Evolutionary conservation across 306 rosid species (phyloP).

Genomic region (Cucurbita argyrosperma): DNA sequence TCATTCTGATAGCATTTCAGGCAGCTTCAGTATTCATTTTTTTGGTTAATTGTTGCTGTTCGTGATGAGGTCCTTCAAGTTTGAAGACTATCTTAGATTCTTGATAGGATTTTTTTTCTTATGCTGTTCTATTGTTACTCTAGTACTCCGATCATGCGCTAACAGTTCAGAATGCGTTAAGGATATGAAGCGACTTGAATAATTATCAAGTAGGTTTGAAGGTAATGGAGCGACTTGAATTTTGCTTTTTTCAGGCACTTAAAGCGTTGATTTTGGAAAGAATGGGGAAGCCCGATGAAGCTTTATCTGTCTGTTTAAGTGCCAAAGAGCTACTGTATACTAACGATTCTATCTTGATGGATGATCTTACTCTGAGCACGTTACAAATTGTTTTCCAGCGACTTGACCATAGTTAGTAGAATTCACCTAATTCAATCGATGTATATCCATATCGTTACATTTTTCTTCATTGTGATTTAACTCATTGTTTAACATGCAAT

Average conservation of each 20-base stretch:
- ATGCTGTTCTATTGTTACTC: not conserved
- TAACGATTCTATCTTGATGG: constrained; percentile 58
- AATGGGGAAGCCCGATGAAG: constrained; percentile 84
- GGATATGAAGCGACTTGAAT: not conserved
- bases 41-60: not conserved
- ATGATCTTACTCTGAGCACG: constrained; percentile 91
- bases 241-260: constrained; percentile 42
- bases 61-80: not conserved
- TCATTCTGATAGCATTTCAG: not conserved
- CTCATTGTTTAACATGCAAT: constrained; percentile 9
- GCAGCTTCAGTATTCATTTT: not conserved
- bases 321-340: constrained; percentile 51
- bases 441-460: not conserved
- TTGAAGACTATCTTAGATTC: not conserved
- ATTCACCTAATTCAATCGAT: constrained; percentile 1
- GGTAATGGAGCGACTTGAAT: not conserved
- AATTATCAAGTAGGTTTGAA: not conserved
- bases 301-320: constrained; percentile 45
- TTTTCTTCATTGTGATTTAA: constrained; percentile 7
- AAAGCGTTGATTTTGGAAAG: constrained; percentile 81
- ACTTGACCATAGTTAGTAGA: constrained; percentile 54
- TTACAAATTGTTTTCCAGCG: constrained; percentile 87
- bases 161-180: not conserved
- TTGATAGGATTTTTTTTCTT: not conserved
- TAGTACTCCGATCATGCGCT: not conserved